These are phyloP conservation scores for Hyaloscypha variabilis DNA, from an alignment of 495 filamentous ascomycete species.

Conservation along the genomic window DNA sequence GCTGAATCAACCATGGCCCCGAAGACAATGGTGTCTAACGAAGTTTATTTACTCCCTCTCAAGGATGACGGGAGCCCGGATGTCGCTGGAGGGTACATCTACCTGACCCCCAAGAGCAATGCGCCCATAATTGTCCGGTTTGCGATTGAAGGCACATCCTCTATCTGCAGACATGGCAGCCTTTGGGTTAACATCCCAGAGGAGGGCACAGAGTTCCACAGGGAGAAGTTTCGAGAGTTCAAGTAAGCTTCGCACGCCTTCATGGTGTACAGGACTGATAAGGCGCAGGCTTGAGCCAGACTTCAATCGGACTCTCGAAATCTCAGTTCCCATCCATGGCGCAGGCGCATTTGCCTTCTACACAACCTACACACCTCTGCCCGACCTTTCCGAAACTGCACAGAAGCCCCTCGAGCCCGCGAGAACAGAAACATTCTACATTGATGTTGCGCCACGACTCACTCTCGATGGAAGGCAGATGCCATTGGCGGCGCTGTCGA, in stretches of 20 bases:
- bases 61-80: conserved; percentile 92
- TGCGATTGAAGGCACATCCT: conserved; percentile 92
- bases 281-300: conserved; percentile 67
- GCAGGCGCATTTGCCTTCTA: conserved; percentile 98
- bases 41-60: conserved; percentile 85
- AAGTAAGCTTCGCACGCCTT: conserved; percentile 59
- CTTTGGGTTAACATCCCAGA: conserved; percentile 95
- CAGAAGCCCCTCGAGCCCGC: conserved; percentile 52
- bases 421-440: conserved; percentile 77
- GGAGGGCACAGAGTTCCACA: conserved; percentile 69
- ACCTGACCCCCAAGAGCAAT: conserved; percentile 74
- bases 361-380: conserved; percentile 87
- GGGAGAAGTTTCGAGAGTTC: conserved; percentile 79
- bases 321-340: conserved; percentile 79
- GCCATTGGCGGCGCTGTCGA: conserved; percentile 82
- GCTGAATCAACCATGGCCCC: conserved; percentile 42
- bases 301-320: conserved; percentile 89
- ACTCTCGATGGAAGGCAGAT: conserved; percentile 67
- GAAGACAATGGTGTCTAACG: conserved; percentile 54
- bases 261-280: not conserved
- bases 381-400: conserved; percentile 65
- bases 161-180: conserved; percentile 89
- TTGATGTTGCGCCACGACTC: conserved; percentile 88
- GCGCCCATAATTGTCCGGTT: conserved; percentile 83
- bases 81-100: conserved; percentile 87